Conservation (phyloP, 768 basidiomycete genomes). For the Kwoniella dendrophila region DNA sequence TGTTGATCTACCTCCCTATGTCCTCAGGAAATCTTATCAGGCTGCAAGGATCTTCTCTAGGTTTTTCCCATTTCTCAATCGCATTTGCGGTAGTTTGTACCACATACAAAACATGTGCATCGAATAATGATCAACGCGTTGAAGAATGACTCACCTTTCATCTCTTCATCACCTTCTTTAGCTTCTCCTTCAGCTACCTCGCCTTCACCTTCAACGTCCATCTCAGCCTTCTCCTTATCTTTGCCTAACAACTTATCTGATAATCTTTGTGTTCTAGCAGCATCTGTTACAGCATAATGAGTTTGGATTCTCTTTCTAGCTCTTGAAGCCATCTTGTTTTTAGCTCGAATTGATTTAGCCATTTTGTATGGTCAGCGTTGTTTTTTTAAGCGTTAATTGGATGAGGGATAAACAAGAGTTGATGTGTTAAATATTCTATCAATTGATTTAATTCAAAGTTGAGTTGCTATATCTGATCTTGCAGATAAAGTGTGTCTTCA, state of each 20-base stretch:
- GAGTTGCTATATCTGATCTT: too few species aligned
- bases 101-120: background rate
- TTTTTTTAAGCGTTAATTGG: background rate
- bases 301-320: slow-evolving; percentile 44
- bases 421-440: background rate
- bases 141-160: slow-evolving; percentile 24
- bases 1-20: too few species aligned
- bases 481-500: too few species aligned
- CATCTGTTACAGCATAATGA: slow-evolving; percentile 50
- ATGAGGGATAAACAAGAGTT: background rate
- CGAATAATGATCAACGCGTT: slow-evolving; percentile 4
- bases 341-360: slow-evolving; percentile 55
- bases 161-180: slow-evolving; percentile 28
- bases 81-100: background rate
- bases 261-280: slow-evolving; percentile 43
- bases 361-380: slow-evolving; percentile 27
- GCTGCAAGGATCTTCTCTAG: too few species aligned
- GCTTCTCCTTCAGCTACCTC: slow-evolving; percentile 39
- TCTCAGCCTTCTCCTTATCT: slow-evolving; percentile 45
- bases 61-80: background rate
- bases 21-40: too few species aligned
- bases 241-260: slow-evolving; percentile 43
- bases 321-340: slow-evolving; percentile 46
- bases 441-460: too few species aligned
- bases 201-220: slow-evolving; percentile 28